These are phyloP conservation scores for Beverwykella pulmonaria DNA, from an alignment of 495 filamentous ascomycete species.

Conservation along the genomic window DNA sequence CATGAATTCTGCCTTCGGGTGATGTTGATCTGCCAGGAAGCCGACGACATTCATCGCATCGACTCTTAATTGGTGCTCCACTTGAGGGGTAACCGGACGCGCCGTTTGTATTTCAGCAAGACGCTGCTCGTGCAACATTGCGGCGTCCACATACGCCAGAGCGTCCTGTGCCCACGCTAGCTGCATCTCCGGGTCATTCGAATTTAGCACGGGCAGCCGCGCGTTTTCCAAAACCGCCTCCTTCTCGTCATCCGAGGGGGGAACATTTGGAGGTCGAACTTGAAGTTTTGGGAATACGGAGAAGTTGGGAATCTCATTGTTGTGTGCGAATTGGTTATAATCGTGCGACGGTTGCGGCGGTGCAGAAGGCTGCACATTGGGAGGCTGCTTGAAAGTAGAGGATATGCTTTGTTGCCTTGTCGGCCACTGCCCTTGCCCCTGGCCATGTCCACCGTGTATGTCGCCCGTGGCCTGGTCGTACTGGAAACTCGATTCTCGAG, in stretches of 20 bases:
- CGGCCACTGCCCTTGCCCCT: conserved; percentile 21
- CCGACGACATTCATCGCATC: conserved; percentile 91
- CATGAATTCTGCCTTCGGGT: conserved; percentile 94
- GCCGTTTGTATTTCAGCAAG: conserved; percentile 65
- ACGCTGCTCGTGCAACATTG: conserved; percentile 67
- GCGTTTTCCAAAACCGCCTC: conserved; percentile 83
- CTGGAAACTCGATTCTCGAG: conserved; percentile 31
- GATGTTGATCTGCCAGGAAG: conserved; percentile 86
- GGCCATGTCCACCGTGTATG: conserved; percentile 4
- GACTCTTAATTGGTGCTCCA: conserved; percentile 80
- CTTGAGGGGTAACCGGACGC: conserved; percentile 75
- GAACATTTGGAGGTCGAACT: conserved; percentile 83
- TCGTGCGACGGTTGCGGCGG: conserved; percentile 49
- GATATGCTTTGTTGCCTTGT: conserved; percentile 34
- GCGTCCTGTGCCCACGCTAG: conserved; percentile 94
- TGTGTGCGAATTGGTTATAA: conserved; percentile 32
- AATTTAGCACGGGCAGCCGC: conserved; percentile 80
- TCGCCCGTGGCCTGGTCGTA: conserved; percentile 1
- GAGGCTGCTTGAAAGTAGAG: conserved; percentile 36
- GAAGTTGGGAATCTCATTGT: conserved; percentile 64
- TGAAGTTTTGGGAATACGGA: conserved; percentile 88
- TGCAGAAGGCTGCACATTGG: conserved; percentile 33
- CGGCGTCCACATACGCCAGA: conserved; percentile 83
- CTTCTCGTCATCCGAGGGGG: conserved; percentile 91
- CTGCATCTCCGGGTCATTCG: conserved; percentile 95